phyloP scores from a whole-genome alignment of 2,329 filamentous ascomycete species.

The Alternaria brassicae region DNA sequence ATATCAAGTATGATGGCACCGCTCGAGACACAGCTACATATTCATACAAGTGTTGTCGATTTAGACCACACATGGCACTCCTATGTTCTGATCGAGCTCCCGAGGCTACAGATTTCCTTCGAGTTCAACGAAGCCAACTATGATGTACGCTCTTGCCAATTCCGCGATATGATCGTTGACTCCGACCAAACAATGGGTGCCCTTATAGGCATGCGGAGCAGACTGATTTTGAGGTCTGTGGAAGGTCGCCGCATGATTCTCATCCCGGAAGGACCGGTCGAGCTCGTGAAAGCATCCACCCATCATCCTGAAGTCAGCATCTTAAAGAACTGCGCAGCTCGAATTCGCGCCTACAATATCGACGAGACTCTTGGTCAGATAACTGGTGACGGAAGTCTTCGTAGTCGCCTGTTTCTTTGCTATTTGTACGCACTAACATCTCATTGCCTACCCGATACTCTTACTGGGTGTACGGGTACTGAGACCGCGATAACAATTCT shows the following conservation, averaged over 20 bases:
- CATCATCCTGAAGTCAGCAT: slow-evolving; percentile 25
- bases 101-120: slow-evolving; percentile 23
- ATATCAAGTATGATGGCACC: slow-evolving; percentile 25
- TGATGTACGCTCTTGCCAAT: slow-evolving; percentile 34
- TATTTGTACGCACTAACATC: slow-evolving; percentile 65
- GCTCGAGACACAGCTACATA: slow-evolving; percentile 23
- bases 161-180: slow-evolving; percentile 37
- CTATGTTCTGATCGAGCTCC: slow-evolving; percentile 23
- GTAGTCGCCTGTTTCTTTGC: slow-evolving; percentile 60
- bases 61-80: not conserved
- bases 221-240: slow-evolving; percentile 27
- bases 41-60: slow-evolving; percentile 21
- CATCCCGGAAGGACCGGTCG: not conserved
- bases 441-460: slow-evolving; percentile 58
- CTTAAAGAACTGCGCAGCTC: slow-evolving; percentile 17
- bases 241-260: not conserved
- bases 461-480: slow-evolving; percentile 61
- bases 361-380: slow-evolving; percentile 61
- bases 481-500: slow-evolving; percentile 62
- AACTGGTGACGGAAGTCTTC: slow-evolving; percentile 58
- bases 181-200: slow-evolving; percentile 30
- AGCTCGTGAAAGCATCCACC: not conserved
- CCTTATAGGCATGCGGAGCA: slow-evolving; percentile 34
- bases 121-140: slow-evolving; percentile 1
- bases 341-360: slow-evolving; percentile 57